phyloP scores from a whole-genome alignment of 352 stramenopile species.

The Phytopythium vexans region DNA sequence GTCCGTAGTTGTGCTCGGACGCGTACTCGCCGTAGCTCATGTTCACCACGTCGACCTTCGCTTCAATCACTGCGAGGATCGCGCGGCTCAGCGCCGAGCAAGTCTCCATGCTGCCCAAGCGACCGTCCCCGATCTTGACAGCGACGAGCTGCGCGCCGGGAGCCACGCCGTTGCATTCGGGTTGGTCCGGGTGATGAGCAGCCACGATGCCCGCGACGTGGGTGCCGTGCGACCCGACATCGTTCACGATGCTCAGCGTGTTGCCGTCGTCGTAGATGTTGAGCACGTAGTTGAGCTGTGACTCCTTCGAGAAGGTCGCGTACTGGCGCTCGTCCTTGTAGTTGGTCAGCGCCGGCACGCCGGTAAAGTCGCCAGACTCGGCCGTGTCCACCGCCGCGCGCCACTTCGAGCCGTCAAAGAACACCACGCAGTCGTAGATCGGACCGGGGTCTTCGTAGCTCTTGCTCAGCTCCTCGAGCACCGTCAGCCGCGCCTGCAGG shows the following conservation, averaged over 20 bases:
- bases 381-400: slow-evolving; percentile 84
- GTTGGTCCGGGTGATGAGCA: slow-evolving; percentile 84
- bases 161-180: slow-evolving; percentile 91
- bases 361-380: slow-evolving; percentile 83
- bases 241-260: slow-evolving; percentile 91
- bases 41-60: slow-evolving; percentile 94
- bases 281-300: slow-evolving; percentile 93
- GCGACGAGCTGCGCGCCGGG: slow-evolving; percentile 91
- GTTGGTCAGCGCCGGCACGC: slow-evolving; percentile 61
- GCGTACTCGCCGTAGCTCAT: slow-evolving; percentile 96
- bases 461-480: slow-evolving; percentile 73
- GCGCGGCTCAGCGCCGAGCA: slow-evolving; percentile 84
- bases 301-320: slow-evolving; percentile 85
- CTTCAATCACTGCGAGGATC: slow-evolving; percentile 85
- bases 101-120: slow-evolving; percentile 95
- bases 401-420: slow-evolving; percentile 77
- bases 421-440: slow-evolving; percentile 93
- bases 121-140: slow-evolving; percentile 95
- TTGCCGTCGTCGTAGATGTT: slow-evolving; percentile 95
- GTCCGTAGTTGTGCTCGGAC: slow-evolving; percentile 83
- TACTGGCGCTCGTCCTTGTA: slow-evolving; percentile 80
- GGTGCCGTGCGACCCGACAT: slow-evolving; percentile 93
- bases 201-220: slow-evolving; percentile 95
- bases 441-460: slow-evolving; percentile 89
- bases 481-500: slow-evolving; percentile 65